Evolutionary conservation across 257 asterid species (phyloP).

Genomic region (Handroanthus guayacan): DNA sequence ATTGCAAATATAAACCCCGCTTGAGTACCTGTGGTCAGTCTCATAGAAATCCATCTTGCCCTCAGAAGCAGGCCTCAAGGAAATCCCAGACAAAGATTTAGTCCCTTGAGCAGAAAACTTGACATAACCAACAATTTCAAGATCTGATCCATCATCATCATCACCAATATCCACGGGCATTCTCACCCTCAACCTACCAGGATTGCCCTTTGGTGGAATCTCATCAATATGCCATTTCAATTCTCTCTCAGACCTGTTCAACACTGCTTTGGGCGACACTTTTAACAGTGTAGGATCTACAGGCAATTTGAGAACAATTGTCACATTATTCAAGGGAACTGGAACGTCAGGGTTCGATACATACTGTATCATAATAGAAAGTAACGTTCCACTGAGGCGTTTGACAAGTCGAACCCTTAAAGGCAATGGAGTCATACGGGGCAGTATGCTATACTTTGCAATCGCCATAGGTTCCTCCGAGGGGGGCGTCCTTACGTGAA

Average conservation of each 20-base stretch:
- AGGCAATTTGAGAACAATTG: conserved; percentile 80
- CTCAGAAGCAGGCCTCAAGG: conserved; percentile 83
- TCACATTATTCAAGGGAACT: conserved; percentile 74
- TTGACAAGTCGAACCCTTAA: conserved; percentile 83
- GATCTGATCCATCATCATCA: conserved; percentile 78
- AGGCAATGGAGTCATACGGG: conserved; percentile 85
- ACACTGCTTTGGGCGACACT: conserved; percentile 90
- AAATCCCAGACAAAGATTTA: conserved; percentile 82
- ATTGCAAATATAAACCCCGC: conserved; percentile 79
- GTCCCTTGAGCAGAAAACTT: conserved; percentile 74
- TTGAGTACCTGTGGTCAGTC: conserved; percentile 84
- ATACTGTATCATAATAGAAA: conserved; percentile 92
- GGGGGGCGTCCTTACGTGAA: conserved; percentile 82
- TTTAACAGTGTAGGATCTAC: conserved; percentile 84
- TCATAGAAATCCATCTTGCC: conserved; percentile 85
- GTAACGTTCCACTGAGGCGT: conserved; percentile 88
- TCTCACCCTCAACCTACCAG: conserved; percentile 86
- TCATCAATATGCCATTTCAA: conserved; percentile 90
- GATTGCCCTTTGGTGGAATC: conserved; percentile 79
- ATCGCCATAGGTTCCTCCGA: conserved; percentile 79
- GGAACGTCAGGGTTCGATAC: conserved; percentile 78
- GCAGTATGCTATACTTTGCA: conserved; percentile 75
- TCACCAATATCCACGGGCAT: conserved; percentile 84
- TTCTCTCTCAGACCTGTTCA: conserved; percentile 91
- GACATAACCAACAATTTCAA: conserved; percentile 74